These are phyloP conservation scores for Zoysia japonica DNA, from an alignment of 176 grass and related monocot genomes.

Conservation along the genomic window DNA sequence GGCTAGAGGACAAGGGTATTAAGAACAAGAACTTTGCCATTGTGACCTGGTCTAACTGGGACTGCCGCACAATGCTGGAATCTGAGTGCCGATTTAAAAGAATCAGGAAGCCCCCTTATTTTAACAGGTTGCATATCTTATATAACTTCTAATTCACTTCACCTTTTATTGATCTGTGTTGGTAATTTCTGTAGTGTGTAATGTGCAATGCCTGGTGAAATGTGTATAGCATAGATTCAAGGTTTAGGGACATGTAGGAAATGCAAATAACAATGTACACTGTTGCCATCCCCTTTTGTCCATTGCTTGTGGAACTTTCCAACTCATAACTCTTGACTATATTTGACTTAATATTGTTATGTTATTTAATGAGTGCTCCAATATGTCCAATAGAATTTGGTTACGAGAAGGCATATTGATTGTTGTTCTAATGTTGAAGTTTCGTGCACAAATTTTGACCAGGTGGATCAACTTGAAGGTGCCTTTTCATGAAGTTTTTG, in stretches of 20 bases:
- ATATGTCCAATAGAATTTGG: not conserved
- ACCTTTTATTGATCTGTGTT: not conserved
- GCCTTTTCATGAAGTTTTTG: conserved; percentile 81
- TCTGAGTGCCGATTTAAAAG: conserved; percentile 91
- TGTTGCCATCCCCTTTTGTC: not conserved
- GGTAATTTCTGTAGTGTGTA: not conserved
- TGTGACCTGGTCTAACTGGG: conserved; percentile 97
- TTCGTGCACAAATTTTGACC: conserved; percentile 3
- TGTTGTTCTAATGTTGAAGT: conserved; percentile 15
- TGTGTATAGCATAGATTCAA: not conserved
- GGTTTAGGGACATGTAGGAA: not conserved
- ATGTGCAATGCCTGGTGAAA: not conserved
- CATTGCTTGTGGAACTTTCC: not conserved
- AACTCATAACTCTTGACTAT: not conserved
- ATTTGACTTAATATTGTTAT: not conserved
- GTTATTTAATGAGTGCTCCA: not conserved
- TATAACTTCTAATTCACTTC: conserved; percentile 10
- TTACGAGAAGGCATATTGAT: not conserved
- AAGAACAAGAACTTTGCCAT: conserved; percentile 90
- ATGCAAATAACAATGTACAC: not conserved
- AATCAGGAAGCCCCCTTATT: conserved; percentile 94
- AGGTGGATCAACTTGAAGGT: conserved; percentile 99
- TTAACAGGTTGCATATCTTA: conserved; percentile 62
- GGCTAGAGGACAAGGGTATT: conserved; percentile 96
- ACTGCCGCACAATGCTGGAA: conserved; percentile 92